Base-by-base conservation (phyloP, 2,329 filamentous ascomycete genomes). In the Ophiosphaerella korrae region DNA sequence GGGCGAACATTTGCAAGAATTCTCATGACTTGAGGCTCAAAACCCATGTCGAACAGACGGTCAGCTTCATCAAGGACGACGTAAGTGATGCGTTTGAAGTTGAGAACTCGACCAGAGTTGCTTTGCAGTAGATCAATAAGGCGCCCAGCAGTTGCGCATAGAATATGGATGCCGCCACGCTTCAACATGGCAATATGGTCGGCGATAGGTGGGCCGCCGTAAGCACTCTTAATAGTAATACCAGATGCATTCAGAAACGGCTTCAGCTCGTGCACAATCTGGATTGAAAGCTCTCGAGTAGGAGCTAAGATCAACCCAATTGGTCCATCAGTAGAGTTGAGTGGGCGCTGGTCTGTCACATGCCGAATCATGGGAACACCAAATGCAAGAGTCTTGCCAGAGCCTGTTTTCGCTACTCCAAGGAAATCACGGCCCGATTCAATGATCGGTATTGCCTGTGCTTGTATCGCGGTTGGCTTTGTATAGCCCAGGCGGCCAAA, bases 41-140 rank as follows among this genome's bases (percentile, higher is more conserved):
- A 99, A 12, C 94, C 94, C 94, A 99, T 97, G 73, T 99, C 94
- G 71, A 97, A 97, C 94, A 99, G 97, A 55, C 94, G 88, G 75
- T 99, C 94, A 41, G 94, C 94, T 76, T 99, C 94, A 70, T 99
- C 94, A 37, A 99, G 84, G 9, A 99, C 94, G 21, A 97, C 86
- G 71, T 97, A 99, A 0, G 91, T 94, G 11, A 96, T 90, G 57
- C 94, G 84, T 61, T 84, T 86, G 49, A 99, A 80, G 67, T 95
- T 97, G 11, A 93, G 96, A 8, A 97, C 92, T 56, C 92, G 86
- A n/a, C 93, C 93, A 59, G 90, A 88, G 70, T 97, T 99, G 44
- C 92, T 92, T 35, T 92, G 90, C 29, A 99, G 80, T 14, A 99
- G 83, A 78, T 99, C 94, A 66, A 99, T 97, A 82, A 97, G 88